Evolutionary conservation across 2,329 filamentous ascomycete genomes (phyloP).

Genomic region (Fusarium sp.): DNA sequence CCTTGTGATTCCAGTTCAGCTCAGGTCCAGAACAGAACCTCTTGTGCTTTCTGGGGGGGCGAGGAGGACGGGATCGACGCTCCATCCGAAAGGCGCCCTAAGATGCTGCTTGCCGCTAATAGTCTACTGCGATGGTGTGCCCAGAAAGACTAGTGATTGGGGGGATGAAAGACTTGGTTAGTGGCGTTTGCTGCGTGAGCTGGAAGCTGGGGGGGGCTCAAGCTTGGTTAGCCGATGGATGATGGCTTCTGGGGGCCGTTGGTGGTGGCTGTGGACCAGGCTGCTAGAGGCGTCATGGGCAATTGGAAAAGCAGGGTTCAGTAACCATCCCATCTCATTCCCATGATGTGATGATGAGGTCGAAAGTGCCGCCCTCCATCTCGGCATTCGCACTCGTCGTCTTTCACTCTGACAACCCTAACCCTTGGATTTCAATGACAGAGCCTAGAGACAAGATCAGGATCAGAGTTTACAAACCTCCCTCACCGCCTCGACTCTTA

Average conservation of each 20-base stretch:
- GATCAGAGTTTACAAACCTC: neutral
- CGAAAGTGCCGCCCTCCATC: neutral
- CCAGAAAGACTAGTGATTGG: conserved; percentile 30
- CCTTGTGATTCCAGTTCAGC: neutral
- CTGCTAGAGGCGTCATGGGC: neutral
- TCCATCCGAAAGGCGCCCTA: neutral
- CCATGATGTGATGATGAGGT: neutral
- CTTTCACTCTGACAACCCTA: conserved; percentile 4
- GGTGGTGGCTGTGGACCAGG: neutral
- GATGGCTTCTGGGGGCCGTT: neutral
- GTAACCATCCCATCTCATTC: neutral
- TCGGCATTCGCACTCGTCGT: neutral
- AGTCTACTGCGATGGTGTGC: conserved; percentile 21
- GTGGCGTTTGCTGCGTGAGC: conserved; percentile 30
- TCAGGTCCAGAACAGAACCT: neutral
- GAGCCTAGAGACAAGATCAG: neutral
- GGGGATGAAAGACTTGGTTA: conserved; percentile 3
- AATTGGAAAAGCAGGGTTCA: neutral
- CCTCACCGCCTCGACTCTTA: neutral
- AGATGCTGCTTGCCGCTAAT: conserved; percentile 30
- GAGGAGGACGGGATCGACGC: neutral
- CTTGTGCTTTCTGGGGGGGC: neutral
- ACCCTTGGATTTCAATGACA: conserved; percentile 8
- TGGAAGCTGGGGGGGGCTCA: conserved; percentile 1
- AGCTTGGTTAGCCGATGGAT: neutral